A percentile compares a stretch with the other conserved stretches of the same genome.
Conservation (phyloP, 1,284 basidiomycete species). For the Tranzscheliella williamsii region DNA sequence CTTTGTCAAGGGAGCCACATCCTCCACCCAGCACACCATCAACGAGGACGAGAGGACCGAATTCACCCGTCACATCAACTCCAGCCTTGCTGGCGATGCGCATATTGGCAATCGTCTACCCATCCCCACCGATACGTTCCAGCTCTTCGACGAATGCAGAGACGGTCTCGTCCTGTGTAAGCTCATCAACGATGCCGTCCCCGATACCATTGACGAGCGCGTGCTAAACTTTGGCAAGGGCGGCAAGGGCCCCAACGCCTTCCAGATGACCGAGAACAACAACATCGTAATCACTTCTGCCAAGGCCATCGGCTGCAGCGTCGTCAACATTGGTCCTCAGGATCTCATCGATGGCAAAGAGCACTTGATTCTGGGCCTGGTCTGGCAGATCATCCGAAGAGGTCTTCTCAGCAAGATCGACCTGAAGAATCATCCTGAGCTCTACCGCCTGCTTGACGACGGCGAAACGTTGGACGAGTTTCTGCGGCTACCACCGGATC, state of each 20-base stretch:
- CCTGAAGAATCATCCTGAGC: conserved; percentile 95
- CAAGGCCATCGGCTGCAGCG: conserved; percentile 95
- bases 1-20: conserved; percentile 90
- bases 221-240: conserved; percentile 74
- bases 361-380: conserved; percentile 95
- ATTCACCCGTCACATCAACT: conserved; percentile 97
- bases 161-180: conserved; percentile 96
- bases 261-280: conserved; percentile 99
- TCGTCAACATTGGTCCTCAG: conserved; percentile 94
- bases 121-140: conserved; percentile 97
- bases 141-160: conserved; percentile 92
- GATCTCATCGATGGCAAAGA: conserved; percentile 92
- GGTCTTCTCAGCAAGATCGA: conserved; percentile 93
- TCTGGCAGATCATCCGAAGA: conserved; percentile 96
- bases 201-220: conserved; percentile 97
- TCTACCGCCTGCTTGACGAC: conserved; percentile 93
- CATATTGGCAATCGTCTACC: conserved; percentile 83
- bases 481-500: conserved; percentile 88
- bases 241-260: conserved; percentile 73
- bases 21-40: conserved; percentile 95
- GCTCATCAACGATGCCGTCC: conserved; percentile 98
- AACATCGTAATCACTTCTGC: conserved; percentile 98
- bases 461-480: conserved; percentile 96
- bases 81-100: conserved; percentile 82
- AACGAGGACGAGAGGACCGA: conserved; percentile 95